These are phyloP conservation scores for Periglandula ipomoeae DNA, from an alignment of 2,329 filamentous ascomycete genomes.

Conservation along the genomic window DNA sequence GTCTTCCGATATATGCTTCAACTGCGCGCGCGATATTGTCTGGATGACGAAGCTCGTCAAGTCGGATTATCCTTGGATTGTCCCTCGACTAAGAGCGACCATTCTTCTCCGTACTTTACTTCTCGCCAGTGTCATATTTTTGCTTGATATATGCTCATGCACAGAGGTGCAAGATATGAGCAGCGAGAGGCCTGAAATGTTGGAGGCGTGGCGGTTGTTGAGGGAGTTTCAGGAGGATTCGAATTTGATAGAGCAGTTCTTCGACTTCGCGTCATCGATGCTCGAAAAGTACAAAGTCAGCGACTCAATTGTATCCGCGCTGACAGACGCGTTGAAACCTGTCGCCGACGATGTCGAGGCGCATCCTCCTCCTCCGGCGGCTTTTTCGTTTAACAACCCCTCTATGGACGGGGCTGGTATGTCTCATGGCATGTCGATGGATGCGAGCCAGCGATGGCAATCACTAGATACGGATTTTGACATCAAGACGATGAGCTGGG, in stretches of 20 bases:
- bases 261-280: slow-evolving; percentile 6
- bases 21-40: slow-evolving; percentile 4
- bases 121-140: slow-evolving; percentile 2
- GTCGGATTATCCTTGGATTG: slow-evolving; percentile 1
- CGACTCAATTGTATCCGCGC: background rate
- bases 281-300: slow-evolving; percentile 3
- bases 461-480: slow-evolving; percentile 6
- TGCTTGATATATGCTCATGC: slow-evolving; percentile 6
- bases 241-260: slow-evolving; percentile 5
- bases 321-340: background rate
- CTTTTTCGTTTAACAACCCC: no score
- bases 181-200: slow-evolving; percentile 1
- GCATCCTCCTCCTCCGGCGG: background rate
- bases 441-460: slow-evolving; percentile 4
- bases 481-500: slow-evolving; percentile 7
- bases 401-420: background rate
- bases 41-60: slow-evolving; percentile 2
- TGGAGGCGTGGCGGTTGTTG: slow-evolving; percentile 4
- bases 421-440: background rate
- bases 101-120: background rate
- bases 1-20: background rate
- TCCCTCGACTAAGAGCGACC: slow-evolving; percentile 1
- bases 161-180: background rate
- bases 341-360: background rate
- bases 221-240: slow-evolving; percentile 3